Evolutionary conservation across 192 early-diverging fungal genomes (phyloP), one percentile per base, ranked within the genome.

Genomic region (Coemansia sp.): DNA sequence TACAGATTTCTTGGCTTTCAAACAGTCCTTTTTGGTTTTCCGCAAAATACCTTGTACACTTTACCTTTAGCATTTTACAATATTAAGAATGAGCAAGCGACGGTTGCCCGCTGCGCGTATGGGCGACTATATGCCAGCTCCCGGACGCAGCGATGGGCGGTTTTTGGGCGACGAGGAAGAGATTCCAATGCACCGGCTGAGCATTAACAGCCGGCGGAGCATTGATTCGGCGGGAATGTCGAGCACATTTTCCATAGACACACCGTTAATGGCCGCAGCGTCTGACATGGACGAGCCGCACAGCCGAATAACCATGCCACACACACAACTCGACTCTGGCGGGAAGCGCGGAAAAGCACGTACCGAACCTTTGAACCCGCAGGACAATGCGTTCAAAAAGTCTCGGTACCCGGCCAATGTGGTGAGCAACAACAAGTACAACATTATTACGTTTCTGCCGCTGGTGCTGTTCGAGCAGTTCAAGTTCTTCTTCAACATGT

Each of bases 401-500:
- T 37, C 64, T 46, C 82, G 83, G 66, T 90, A 81, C 67, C 71
- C 91, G 18, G 85, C 86, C 3, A 98, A 98, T 76, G 83, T 91
- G 31, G 84, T 95, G 9, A 79, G 86, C 49, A 96, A 96, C 78
- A 93, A 95, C 71, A 91, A 90, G 72, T 93, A 93, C 76, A 92
- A 84, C 69, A 57, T 90, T 8, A 64, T 92, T 24, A 91, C 86
- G 12, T 93, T 93, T 57, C 58, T 93, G 37, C 92, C 92, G 14
- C 62, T 90, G 28, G 90, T 93, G 10, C 83, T 93, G 47, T 90
- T 97, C 42, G 88, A 93, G 73, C 90, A 93, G 90, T 98, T 98
- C 84, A 91, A 91, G 71, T 90, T 93, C 62, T 95, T 98, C 66
- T 94, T 96, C 81, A 96, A 98, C 73, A 61, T 96, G 56, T 98